These are phyloP conservation scores for Rhodotorula glutinis DNA, from an alignment of 1,284 basidiomycete species.

Conservation along the genomic window DNA sequence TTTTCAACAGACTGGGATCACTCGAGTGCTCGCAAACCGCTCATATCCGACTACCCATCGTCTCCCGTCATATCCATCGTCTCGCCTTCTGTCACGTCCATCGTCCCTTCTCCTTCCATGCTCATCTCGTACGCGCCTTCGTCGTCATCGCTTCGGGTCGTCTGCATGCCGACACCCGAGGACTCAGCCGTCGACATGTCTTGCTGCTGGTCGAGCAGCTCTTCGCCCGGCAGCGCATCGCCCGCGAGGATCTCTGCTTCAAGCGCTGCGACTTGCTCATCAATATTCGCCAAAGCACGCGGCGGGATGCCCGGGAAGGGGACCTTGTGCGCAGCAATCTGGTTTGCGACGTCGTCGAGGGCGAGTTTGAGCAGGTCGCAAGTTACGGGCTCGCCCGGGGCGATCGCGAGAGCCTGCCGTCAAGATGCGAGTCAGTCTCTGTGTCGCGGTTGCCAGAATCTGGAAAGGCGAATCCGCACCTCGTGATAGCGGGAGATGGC, in stretches of 20 bases:
- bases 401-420: conserved; percentile 69
- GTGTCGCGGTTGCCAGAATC: not conserved
- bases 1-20: no score
- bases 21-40: no score
- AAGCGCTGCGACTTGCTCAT: conserved; percentile 40
- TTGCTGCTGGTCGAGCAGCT: not conserved
- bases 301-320: conserved; percentile 42
- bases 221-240: not conserved
- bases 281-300: conserved; percentile 46
- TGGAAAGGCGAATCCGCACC: conserved; percentile 52
- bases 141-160: conserved; percentile 1
- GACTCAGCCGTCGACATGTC: not conserved
- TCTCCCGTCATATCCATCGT: conserved; percentile 34
- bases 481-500: conserved; percentile 87
- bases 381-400: conserved; percentile 79
- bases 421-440: not conserved
- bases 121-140: conserved; percentile 13
- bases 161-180: not conserved
- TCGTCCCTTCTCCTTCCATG: conserved; percentile 1
- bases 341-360: conserved; percentile 49
- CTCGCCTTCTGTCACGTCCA: conserved; percentile 24
- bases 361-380: conserved; percentile 81
- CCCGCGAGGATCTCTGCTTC: conserved; percentile 20
- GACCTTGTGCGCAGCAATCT: conserved; percentile 14
- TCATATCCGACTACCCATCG: not conserved